These are phyloP conservation scores for Cladosporium sp. DNA, from an alignment of 2,329 filamentous ascomycete species.

Conservation along the genomic window DNA sequence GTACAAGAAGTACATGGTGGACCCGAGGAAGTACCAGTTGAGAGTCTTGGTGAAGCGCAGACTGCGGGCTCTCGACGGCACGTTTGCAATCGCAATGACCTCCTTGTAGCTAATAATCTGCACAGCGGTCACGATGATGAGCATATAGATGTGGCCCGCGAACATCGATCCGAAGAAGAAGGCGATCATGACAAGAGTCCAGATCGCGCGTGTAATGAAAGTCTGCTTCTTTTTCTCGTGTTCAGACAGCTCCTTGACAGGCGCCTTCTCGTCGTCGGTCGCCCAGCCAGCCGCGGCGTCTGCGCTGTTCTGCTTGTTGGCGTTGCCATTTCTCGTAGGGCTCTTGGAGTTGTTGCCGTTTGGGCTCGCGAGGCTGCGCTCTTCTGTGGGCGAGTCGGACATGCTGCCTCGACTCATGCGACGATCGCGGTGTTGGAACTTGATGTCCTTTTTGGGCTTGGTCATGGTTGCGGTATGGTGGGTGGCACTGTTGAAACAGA, in stretches of 20 bases:
- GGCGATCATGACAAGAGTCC: constrained; percentile 96
- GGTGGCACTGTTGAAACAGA: not conserved
- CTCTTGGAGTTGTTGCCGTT: constrained; percentile 52
- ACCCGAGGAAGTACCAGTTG: constrained; percentile 99
- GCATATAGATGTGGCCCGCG: constrained; percentile 96
- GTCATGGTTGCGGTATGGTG: constrained; percentile 44
- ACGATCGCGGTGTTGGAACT: constrained; percentile 61
- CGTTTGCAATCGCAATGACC: constrained; percentile 95
- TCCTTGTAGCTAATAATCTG: constrained; percentile 99
- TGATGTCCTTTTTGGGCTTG: constrained; percentile 60
- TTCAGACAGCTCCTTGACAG: constrained; percentile 53
- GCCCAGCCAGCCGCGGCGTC: constrained; percentile 37
- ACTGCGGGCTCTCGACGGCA: constrained; percentile 86
- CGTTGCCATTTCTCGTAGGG: constrained; percentile 49
- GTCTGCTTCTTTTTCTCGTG: constrained; percentile 99
- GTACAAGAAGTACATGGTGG: constrained; percentile 98
- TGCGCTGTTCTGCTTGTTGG: constrained; percentile 31
- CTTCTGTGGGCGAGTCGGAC: constrained; percentile 48
- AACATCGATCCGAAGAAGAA: constrained; percentile 91
- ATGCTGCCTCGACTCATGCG: constrained; percentile 67
- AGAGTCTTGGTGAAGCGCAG: constrained; percentile 92
- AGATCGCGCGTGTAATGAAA: constrained; percentile 94
- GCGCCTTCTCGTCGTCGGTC: constrained; percentile 38
- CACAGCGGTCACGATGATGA: constrained; percentile 86
- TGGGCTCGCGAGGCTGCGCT: constrained; percentile 27